phyloP scores from a whole-genome alignment of 352 stramenopile genomes.

The Pelagophyceae sp. region DNA sequence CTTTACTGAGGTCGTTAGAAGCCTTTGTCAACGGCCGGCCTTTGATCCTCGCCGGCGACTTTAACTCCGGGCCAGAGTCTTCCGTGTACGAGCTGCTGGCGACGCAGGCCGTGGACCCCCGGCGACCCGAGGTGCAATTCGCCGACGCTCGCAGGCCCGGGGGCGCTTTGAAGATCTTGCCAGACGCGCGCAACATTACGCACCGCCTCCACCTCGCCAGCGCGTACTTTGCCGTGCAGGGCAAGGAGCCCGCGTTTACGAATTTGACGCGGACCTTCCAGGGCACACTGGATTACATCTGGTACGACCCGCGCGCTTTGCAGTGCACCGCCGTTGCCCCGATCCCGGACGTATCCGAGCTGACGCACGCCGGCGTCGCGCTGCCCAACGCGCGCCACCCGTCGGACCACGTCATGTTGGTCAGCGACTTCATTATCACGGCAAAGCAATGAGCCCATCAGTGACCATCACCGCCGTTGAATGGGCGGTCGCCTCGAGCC shows the following conservation, averaged over 20 bases:
- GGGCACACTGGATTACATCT: conserved; percentile 94
- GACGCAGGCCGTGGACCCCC: conserved; percentile 55
- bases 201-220: conserved; percentile 84
- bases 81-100: conserved; percentile 93
- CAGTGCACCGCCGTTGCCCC: conserved; percentile 81
- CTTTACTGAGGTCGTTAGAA: conserved; percentile 62
- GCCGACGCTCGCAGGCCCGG: conserved; percentile 22
- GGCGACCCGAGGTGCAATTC: conserved; percentile 73
- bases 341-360: conserved; percentile 73
- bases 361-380: conserved; percentile 76
- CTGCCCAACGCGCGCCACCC: conserved; percentile 89
- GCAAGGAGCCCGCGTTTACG: conserved; percentile 89
- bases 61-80: conserved; percentile 92
- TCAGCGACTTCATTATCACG: conserved; percentile 47
- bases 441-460: neutral
- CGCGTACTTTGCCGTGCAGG: conserved; percentile 87
- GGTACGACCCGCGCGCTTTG: conserved; percentile 84
- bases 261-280: conserved; percentile 95
- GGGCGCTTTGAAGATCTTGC: conserved; percentile 51
- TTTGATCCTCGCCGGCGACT: conserved; percentile 94
- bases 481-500: too few relatives aligned
- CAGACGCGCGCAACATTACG: conserved; percentile 77
- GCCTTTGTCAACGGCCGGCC: conserved; percentile 68
- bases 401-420: conserved; percentile 89
- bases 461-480: too few relatives aligned